Conservation (phyloP, 371 early-diverging fungal genomes). For the Nosema muscidifuracis region DNA sequence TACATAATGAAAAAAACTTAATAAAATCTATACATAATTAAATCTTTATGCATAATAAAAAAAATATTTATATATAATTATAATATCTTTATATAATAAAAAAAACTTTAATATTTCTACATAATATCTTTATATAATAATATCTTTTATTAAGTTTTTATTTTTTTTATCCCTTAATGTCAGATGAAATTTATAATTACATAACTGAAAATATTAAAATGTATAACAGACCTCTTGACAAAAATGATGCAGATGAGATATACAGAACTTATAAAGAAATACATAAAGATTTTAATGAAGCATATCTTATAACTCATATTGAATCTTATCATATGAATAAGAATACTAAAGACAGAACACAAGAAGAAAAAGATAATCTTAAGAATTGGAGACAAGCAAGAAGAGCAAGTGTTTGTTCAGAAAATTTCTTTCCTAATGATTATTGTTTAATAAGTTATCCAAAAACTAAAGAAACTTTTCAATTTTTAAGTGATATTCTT, state of each 20-base stretch:
- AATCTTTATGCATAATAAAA: too few relatives aligned
- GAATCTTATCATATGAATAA: background rate
- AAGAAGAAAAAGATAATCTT: background rate
- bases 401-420: conserved; percentile 3
- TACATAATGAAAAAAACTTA: too few relatives aligned
- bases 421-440: background rate
- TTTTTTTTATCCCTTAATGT: background rate
- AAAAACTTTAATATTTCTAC: too few relatives aligned
- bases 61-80: too few relatives aligned
- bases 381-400: conserved; percentile 1
- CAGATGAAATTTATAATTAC: background rate
- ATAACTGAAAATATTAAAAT: background rate
- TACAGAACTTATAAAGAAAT: background rate
- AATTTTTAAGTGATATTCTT: conserved; percentile 17
- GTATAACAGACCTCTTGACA: background rate
- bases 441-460: background rate
- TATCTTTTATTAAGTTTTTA: too few relatives aligned
- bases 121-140: too few relatives aligned
- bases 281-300: background rate
- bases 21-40: too few relatives aligned
- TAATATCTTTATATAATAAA: too few relatives aligned
- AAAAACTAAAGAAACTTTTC: conserved; percentile 18
- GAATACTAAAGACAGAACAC: background rate
- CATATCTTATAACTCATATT: background rate
- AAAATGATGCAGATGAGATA: background rate